Evolutionary conservation across 768 basidiomycete species (phyloP).

Genomic region (Paxillus ammoniavirescens): DNA sequence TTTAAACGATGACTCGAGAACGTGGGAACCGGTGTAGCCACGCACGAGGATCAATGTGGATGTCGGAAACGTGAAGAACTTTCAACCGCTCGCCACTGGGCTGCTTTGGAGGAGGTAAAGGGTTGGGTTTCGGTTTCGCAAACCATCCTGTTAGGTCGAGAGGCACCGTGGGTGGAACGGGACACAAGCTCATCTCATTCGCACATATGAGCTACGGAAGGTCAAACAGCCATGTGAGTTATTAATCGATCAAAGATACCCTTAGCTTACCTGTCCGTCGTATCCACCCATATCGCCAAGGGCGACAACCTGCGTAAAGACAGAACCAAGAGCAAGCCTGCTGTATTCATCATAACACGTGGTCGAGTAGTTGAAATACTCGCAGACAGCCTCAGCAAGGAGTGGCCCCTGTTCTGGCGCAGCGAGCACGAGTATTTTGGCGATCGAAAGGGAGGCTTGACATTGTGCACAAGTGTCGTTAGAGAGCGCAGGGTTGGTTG

Average conservation of each 20-base stretch:
- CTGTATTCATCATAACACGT: conserved; percentile 37
- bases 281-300: conserved; percentile 46
- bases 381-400: conserved; percentile 41
- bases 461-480: conserved; percentile 40
- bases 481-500: conserved; percentile 36
- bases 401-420: conserved; percentile 42
- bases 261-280: conserved; percentile 43
- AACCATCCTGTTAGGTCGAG: conserved; percentile 50
- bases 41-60: conserved; percentile 52
- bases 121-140: conserved; percentile 48
- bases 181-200: conserved; percentile 34
- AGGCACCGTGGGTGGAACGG: conserved; percentile 38
- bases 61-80: conserved; percentile 48
- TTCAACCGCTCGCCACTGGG: conserved; percentile 46
- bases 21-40: not conserved
- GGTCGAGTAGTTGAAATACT: conserved; percentile 38
- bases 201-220: conserved; percentile 33
- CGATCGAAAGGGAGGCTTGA: conserved; percentile 37
- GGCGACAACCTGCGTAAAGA: conserved; percentile 48
- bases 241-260: not conserved
- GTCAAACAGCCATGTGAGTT: not conserved
- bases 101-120: conserved; percentile 39
- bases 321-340: conserved; percentile 36
- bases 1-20: not conserved
- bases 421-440: conserved; percentile 42